phyloP scores from a whole-genome alignment of 2,329 filamentous ascomycete genomes.

The Incumbomyces lentus region DNA sequence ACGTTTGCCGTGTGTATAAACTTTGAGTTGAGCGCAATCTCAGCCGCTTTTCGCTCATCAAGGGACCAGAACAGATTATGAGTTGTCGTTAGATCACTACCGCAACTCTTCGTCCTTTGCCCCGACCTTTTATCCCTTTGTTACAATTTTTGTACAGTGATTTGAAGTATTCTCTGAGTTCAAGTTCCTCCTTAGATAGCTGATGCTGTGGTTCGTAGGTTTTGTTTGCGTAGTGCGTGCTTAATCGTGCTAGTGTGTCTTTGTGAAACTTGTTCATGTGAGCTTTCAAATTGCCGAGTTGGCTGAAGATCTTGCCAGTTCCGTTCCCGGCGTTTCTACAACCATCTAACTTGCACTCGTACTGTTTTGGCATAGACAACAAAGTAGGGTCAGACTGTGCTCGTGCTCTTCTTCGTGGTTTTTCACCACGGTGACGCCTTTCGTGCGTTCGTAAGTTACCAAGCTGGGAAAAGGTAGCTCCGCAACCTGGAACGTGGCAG shows the following conservation, averaged over 20 bases:
- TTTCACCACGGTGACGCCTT: conserved; percentile 73
- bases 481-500: conserved; percentile 64
- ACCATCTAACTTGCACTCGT: conserved; percentile 65
- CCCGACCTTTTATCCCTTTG: conserved; percentile 94
- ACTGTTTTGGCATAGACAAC: conserved; percentile 44
- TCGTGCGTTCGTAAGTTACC: conserved; percentile 86
- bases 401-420: conserved; percentile 1
- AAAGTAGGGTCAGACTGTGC: not conserved
- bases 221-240: conserved; percentile 52
- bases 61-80: too few species aligned
- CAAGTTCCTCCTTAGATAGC: conserved; percentile 51
- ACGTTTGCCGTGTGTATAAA: too few species aligned
- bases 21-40: too few species aligned
- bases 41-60: too few species aligned
- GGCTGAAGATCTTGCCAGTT: conserved; percentile 68
- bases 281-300: conserved; percentile 85
- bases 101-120: conserved; percentile 64
- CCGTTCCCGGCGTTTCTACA: not conserved
- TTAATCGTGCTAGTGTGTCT: conserved; percentile 59
- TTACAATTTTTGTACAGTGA: conserved; percentile 94
- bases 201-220: conserved; percentile 44
- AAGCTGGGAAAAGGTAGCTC: conserved; percentile 73
- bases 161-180: conserved; percentile 75
- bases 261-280: conserved; percentile 93
- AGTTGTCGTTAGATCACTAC: conserved; percentile 7